Percentiles rank a stretch among this genome's conserved stretches.
phyloP scores from a whole-genome alignment of 1,139 yeast genomes.

The Wickerhamiella pararugosa region DNA sequence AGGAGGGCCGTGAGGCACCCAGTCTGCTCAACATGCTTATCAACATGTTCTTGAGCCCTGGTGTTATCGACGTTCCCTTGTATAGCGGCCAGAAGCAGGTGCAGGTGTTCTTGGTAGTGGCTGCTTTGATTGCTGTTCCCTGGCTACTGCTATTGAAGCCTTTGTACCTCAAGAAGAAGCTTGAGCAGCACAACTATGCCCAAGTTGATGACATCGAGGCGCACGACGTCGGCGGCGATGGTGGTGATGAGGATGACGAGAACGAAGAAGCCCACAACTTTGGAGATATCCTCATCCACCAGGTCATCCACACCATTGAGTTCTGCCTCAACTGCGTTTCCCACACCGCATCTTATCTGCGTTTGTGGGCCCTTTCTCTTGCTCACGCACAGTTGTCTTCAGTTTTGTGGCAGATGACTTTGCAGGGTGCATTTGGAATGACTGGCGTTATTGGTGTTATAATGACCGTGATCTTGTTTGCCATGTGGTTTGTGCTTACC shows the following conservation, averaged over 20 bases:
- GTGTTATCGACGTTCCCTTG: slow-evolving; percentile 65
- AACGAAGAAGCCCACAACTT: slow-evolving; percentile 38
- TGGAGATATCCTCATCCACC: slow-evolving; percentile 93
- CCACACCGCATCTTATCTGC: slow-evolving; percentile 91
- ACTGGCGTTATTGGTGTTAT: slow-evolving; percentile 57
- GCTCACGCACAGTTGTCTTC: slow-evolving; percentile 95
- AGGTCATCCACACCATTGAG: slow-evolving; percentile 95
- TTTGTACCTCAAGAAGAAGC: slow-evolving; percentile 41
- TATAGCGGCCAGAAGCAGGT: slow-evolving; percentile 74
- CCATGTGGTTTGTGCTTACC: slow-evolving; percentile 88
- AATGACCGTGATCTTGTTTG: slow-evolving; percentile 66
- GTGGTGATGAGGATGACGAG: slow-evolving; percentile 20
- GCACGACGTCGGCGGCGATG: slow-evolving; percentile 18
- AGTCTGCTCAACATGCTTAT: slow-evolving; percentile 88
- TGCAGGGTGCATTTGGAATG: slow-evolving; percentile 62
- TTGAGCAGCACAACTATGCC: slow-evolving; percentile 17
- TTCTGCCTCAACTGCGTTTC: slow-evolving; percentile 94
- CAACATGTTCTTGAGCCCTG: slow-evolving; percentile 92
- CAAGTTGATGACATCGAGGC: slow-evolving; percentile 5
- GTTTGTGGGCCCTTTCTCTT: slow-evolving; percentile 93
- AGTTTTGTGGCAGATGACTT: slow-evolving; percentile 94
- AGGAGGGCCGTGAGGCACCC: slow-evolving; percentile 64
- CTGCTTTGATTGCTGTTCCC: slow-evolving; percentile 84
- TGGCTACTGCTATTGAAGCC: slow-evolving; percentile 87
- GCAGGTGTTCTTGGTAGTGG: slow-evolving; percentile 55